Evolutionary conservation across 352 stramenopile species (phyloP).

Genomic region (Phytophthora quininea): DNA sequence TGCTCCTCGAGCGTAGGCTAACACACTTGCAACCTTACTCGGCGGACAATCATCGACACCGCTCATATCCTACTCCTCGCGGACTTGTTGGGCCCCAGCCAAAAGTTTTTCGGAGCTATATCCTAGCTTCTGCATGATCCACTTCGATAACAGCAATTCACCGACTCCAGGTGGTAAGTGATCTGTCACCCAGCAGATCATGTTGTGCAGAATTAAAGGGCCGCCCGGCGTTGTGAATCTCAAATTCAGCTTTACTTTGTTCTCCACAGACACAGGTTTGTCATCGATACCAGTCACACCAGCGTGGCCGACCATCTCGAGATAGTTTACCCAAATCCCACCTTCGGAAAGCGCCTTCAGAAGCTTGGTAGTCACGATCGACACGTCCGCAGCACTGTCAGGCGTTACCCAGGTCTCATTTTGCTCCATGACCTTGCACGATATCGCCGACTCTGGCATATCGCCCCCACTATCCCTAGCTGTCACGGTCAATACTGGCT

Average conservation of each 20-base stretch:
- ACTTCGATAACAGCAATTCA: constrained; percentile 10
- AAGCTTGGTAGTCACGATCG: constrained; percentile 3
- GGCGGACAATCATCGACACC: neutral
- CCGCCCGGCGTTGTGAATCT: constrained; percentile 4
- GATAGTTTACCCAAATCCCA: constrained; percentile 3
- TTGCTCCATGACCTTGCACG: neutral
- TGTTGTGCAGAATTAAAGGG: constrained; percentile 6
- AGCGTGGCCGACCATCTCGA: neutral
- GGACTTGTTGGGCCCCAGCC: constrained; percentile 7
- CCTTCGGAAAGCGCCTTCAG: neutral
- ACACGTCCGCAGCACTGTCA: constrained; percentile 6
- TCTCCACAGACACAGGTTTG: constrained; percentile 4
- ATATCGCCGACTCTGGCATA: neutral
- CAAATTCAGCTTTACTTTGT: constrained; percentile 11
- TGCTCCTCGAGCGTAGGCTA: neutral
- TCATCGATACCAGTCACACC: neutral
- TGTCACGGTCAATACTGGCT: neutral
- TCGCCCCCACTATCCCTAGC: neutral
- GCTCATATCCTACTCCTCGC: constrained; percentile 13
- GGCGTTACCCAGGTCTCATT: constrained; percentile 2
- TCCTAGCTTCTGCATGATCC: constrained; percentile 6
- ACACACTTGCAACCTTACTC: neutral
- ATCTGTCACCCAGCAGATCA: constrained; percentile 16
- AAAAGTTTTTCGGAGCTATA: constrained; percentile 10
- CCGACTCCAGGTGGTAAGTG: neutral